phyloP scores from a whole-genome alignment of 163 green algal species.

The Volvox carteri region DNA sequence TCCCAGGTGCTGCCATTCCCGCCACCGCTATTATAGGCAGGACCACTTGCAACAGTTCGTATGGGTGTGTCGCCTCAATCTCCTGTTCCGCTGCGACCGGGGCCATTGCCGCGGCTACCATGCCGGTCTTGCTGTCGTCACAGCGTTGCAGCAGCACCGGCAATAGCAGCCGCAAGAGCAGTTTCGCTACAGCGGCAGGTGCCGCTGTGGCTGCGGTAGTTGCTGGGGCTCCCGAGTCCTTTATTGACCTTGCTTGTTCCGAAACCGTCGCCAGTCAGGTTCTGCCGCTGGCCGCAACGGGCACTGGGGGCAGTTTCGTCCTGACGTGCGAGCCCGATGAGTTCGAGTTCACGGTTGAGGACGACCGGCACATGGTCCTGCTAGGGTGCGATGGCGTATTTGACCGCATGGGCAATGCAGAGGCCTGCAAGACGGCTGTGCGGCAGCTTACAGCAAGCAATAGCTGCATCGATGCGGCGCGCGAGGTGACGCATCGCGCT shows the following conservation, averaged over 20 bases:
- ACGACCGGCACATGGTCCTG: slow-evolving; percentile 46
- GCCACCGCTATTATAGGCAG: neutral
- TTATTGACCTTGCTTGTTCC: neutral
- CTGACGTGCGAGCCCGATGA: slow-evolving; percentile 41
- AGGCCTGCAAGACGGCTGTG: slow-evolving; percentile 45
- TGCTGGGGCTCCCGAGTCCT: neutral
- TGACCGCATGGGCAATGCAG: slow-evolving; percentile 27
- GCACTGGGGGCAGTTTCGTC: slow-evolving; percentile 6
- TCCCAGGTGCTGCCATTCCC: neutral
- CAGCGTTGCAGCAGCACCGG: slow-evolving; percentile 1
- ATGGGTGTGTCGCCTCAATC: neutral
- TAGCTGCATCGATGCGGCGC: slow-evolving; percentile 34
- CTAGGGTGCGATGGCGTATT: slow-evolving; percentile 52
- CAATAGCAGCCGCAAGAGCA: neutral
- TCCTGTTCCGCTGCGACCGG: neutral
- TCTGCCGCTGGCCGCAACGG: neutral
- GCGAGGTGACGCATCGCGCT: slow-evolving; percentile 38
- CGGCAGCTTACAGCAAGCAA: slow-evolving; percentile 31
- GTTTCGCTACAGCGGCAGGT: neutral
- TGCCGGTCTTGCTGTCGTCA: neutral
- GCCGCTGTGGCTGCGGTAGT: slow-evolving; percentile 12
- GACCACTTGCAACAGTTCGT: neutral
- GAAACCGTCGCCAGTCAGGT: neutral
- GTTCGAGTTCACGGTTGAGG: slow-evolving; percentile 17
- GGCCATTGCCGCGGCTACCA: neutral